A percentile compares a stretch with the other conserved stretches of the same genome.
Conservation (phyloP, 306 rosid species). For the Trifolium subterraneum region DNA sequence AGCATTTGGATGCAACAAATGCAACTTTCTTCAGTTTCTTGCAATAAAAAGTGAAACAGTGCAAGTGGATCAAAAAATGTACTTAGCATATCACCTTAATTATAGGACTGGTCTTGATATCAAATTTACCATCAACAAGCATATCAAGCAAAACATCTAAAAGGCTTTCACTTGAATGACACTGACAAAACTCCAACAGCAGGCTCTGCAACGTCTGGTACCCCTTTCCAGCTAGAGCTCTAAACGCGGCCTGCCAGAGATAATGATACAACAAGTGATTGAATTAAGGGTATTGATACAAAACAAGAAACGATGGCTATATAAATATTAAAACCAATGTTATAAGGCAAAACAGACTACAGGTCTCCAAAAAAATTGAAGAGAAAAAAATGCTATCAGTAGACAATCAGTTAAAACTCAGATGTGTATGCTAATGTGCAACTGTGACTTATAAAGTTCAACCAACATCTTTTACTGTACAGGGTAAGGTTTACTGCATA, state of each 20-base stretch:
- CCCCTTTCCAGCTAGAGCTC: conserved; percentile 94
- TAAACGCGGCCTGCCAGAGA: conserved; percentile 78
- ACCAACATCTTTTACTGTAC: background rate
- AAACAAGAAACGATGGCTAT: conserved; percentile 19
- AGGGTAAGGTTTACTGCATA: conserved; percentile 1
- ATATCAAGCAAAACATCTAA: conserved; percentile 82
- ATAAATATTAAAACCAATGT: conserved; percentile 26
- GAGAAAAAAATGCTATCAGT: conserved; percentile 7
- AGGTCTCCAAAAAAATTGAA: conserved; percentile 13
- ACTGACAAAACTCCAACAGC: conserved; percentile 84
- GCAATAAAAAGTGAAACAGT: conserved; percentile 36
- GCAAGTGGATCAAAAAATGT: conserved; percentile 40
- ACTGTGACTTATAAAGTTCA: conserved; percentile 4
- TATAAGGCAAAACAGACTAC: conserved; percentile 31
- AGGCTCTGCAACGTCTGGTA: conserved; percentile 92
- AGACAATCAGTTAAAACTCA: conserved; percentile 4
- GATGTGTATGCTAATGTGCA: background rate
- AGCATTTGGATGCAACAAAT: conserved; percentile 26
- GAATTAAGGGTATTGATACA: conserved; percentile 26
- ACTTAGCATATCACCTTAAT: conserved; percentile 72
- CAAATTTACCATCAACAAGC: conserved; percentile 96
- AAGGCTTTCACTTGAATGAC: conserved; percentile 77
- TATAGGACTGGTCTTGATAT: conserved; percentile 68
- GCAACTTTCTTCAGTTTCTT: conserved; percentile 29
- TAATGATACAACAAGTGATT: conserved; percentile 1